A percentile compares a stretch with the other conserved stretches of the same genome.
Evolutionary conservation across 1,284 basidiomycete genomes (phyloP).

Genomic region (Anthracocystis panici-leucophaei): DNA sequence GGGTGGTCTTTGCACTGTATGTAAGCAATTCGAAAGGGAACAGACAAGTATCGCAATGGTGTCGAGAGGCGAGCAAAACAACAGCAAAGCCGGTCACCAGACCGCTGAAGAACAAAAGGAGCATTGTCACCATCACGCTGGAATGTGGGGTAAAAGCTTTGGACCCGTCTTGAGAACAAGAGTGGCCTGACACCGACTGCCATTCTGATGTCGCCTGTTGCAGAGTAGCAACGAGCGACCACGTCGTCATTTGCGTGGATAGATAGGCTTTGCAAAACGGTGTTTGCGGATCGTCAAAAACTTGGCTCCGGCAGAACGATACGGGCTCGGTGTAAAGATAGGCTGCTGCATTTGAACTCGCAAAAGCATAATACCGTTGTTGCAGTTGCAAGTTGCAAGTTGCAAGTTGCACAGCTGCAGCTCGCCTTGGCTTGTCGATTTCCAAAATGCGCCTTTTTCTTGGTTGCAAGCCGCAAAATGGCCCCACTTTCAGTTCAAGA

Average conservation of each 20-base stretch:
- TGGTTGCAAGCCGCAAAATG: not conserved
- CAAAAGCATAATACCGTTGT: not conserved
- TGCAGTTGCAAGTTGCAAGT: too few relatives aligned
- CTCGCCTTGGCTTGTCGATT: constrained; percentile 2
- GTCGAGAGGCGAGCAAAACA: too few relatives aligned
- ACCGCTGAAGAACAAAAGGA: not conserved
- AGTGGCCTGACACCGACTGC: not conserved
- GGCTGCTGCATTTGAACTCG: not conserved
- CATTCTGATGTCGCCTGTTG: not conserved
- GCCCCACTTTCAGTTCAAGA: constrained; percentile 9
- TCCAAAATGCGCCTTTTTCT: not conserved
- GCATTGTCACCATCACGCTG: not conserved
- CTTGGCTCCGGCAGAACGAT: not conserved
- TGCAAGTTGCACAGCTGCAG: not conserved
- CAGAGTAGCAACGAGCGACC: not conserved
- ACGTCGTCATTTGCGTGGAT: not conserved
- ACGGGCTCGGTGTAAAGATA: not conserved
- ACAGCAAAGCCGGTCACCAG: not conserved
- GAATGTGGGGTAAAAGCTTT: not conserved
- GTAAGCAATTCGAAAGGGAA: not conserved
- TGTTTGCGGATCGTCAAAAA: constrained; percentile 3
- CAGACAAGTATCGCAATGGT: not conserved
- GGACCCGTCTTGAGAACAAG: not conserved
- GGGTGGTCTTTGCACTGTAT: not conserved
- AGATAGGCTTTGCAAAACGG: constrained; percentile 8